Evolutionary conservation across 495 filamentous ascomycete species (phyloP), one percentile per base, ranked within the genome.

Genomic region (Xylaria intraflava): DNA sequence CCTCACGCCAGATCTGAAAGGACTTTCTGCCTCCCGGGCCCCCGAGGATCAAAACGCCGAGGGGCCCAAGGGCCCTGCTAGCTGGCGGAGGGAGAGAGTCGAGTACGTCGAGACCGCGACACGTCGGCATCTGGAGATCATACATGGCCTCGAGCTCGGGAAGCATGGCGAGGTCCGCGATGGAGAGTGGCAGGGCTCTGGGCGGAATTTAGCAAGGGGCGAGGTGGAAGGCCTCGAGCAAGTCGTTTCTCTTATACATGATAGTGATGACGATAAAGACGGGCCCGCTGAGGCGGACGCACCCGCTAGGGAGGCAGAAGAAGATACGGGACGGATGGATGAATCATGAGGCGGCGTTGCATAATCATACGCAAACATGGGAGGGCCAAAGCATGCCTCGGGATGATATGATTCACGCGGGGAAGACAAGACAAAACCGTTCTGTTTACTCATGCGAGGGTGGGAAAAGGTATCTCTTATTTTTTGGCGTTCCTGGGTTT

Each of bases 51-150:
- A 60, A 0, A 58, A 65, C 14, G 71, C 73, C 10, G 62, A 60
- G 14, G 75, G 56, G 1, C 22, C 20, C 6, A 61, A 24, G 59
- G 54, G 62, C 12, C 20, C 49, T 52, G 77, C 71, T 66, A 73
- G 56, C 47, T 81, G 66, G 77, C 63, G 66, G 71, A 78, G 71
- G 71, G 70, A 88, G 62, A 69, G 89, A 55, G 72, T 81, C 46
- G 80, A 85, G 57, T 94, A 93, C 69, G 83, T 93, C 41, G 89
- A 94, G 69, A 75, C 76, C 49, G 79, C 88, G 52, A 76, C 80
- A 19, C 65, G 77, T 29, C 70, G 72, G 42, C 79, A 84, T 66
- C 64, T 84, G 40, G 76, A 83, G 67, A 70, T 64, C 12, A 72
- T 72, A 22, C 60, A 77, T 43, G 79, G 81, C 8, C 55, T 84